A percentile compares a stretch with the other conserved stretches of the same genome.
These are phyloP conservation scores for Hanseniaspora occidentalis DNA, from an alignment of 805 yeast species.

Conservation along the genomic window DNA sequence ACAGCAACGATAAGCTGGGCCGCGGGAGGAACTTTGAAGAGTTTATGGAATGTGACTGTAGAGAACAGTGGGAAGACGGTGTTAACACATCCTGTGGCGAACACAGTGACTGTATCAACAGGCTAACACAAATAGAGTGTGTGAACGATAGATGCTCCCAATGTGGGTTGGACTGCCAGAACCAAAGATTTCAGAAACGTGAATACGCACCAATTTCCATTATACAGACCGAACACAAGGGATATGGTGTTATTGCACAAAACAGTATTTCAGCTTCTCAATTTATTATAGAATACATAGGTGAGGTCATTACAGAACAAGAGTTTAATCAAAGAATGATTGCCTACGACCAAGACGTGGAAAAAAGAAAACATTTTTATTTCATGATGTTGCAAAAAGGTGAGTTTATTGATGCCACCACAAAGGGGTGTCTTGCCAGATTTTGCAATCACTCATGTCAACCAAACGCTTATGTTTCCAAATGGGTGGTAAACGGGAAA, in stretches of 20 bases:
- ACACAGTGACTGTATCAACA: constrained; percentile 79
- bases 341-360: constrained; percentile 43
- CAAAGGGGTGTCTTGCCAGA: constrained; percentile 76
- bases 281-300: constrained; percentile 87
- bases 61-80: constrained; percentile 32
- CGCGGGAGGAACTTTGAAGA: constrained; percentile 61
- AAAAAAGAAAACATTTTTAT: constrained; percentile 69
- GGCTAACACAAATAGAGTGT: constrained; percentile 90
- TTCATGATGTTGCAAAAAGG: constrained; percentile 93
- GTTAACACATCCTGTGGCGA: constrained; percentile 66
- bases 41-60: constrained; percentile 85
- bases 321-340: constrained; percentile 65
- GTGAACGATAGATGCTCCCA: constrained; percentile 44
- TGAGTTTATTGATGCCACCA: constrained; percentile 90
- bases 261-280: constrained; percentile 41
- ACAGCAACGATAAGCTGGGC: constrained; percentile 51
- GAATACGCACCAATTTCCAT: constrained; percentile 70
- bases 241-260: constrained; percentile 78
- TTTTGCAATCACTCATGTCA: constrained; percentile 92
- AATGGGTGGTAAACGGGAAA: constrained; percentile 91
- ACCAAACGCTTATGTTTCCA: constrained; percentile 91
- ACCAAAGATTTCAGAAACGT: constrained; percentile 75
- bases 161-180: constrained; percentile 73
- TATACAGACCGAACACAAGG: constrained; percentile 73
- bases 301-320: constrained; percentile 80